Evolutionary conservation across 768 basidiomycete genomes (phyloP), one percentile per base, ranked within the genome.

Genomic region (Rhizopogon salebrosus): DNA sequence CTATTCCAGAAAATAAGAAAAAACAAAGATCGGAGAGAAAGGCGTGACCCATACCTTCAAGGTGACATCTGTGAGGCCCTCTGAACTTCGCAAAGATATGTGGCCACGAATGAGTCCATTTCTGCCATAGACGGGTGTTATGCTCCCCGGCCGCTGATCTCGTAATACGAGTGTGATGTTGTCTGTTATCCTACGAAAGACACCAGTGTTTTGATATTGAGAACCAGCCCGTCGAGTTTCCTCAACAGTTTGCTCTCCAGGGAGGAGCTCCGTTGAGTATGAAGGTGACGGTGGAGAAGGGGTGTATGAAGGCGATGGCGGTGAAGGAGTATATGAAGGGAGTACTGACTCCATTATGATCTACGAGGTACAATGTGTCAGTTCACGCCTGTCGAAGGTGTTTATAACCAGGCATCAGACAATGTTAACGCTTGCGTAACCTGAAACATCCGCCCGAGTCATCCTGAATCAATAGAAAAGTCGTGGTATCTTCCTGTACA

Each of bases 191-290:
- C 65, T 63, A 49, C 61, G 65, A 48, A 64, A 69, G 43, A 60
- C 56, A 14, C 61, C 63, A 1, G 39, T 51, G 14, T 46, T 46
- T 10, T 37, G 54, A 37, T 43, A 20, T 48, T 34, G 58, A 6
- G 4, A 10, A 6, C 57, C 48, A 3, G 45, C 26, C 23, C 22
- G 53, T 16, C 46, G 79, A 3, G 76, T 75, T 41, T 71, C 73
- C 35, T 79, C 76, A 2, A 87, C 70, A 2, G 71, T 70, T 52
- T 68, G 70, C 57, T 87, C 85, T 41, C 75, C 79, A 8, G 65
- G 68, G 1, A 71, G 63, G 48, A 76, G 82, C 41, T 75, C 70
- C 29, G 59, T 72, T 41, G 85, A 81, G 62, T 87, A 87, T 0
- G 61, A 56, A 0, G 85, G 85, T 1, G 77, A 73, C 10, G 80